Conservation (phyloP, 2,329 filamentous ascomycete species). For the Pseudocercospora cruenta region DNA sequence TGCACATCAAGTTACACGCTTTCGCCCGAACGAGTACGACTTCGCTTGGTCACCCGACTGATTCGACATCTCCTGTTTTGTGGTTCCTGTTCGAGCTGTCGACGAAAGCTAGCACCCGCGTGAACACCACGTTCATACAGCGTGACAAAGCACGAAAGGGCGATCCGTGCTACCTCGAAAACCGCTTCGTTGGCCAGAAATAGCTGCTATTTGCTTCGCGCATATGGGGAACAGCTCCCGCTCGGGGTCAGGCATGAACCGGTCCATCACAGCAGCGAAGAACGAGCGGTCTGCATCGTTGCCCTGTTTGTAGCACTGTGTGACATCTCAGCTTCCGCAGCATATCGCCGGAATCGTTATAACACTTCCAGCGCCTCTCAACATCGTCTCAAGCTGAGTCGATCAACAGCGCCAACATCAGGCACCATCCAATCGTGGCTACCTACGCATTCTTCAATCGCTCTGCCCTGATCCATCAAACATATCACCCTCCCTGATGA, state of each 20-base stretch:
- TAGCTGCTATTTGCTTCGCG: neutral
- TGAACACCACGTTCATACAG: neutral
- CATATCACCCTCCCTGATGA: slow-evolving; percentile 9
- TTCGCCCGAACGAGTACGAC: slow-evolving; percentile 3
- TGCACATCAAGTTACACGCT: neutral
- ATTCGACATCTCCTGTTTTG: slow-evolving; percentile 3
- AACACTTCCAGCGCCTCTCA: neutral
- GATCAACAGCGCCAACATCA: neutral
- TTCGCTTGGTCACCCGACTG: neutral
- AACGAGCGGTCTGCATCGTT: neutral
- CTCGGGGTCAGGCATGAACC: slow-evolving; percentile 3
- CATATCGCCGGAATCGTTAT: neutral
- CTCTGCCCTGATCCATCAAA: neutral
- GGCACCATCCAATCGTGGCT: slow-evolving; percentile 9
- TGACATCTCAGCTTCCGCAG: neutral
- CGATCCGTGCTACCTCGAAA: neutral
- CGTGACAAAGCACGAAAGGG: neutral
- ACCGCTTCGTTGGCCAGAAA: neutral
- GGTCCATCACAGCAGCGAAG: slow-evolving; percentile 1
- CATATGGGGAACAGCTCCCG: slow-evolving; percentile 1
- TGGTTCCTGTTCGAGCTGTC: neutral
- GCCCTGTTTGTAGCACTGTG: neutral
- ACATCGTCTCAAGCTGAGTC: neutral
- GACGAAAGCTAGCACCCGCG: neutral
- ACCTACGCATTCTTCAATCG: slow-evolving; percentile 1